These are phyloP conservation scores for Liriodendron chinense DNA, from an alignment of 164 flowering plant species.

Conservation along the genomic window DNA sequence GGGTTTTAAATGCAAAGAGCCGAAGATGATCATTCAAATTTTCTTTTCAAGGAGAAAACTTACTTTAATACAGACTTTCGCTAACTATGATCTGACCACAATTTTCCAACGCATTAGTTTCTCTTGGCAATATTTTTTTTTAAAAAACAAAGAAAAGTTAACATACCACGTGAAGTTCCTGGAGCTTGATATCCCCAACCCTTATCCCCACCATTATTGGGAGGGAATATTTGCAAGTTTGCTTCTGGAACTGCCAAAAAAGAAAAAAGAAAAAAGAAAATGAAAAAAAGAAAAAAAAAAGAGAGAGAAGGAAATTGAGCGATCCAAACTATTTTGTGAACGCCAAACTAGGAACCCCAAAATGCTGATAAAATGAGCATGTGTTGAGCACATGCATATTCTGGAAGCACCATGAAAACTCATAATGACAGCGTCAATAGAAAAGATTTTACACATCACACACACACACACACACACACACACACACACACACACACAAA, in stretches of 20 bases:
- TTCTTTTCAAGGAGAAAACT: no score
- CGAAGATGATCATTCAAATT: no score
- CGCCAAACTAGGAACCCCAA: neutral
- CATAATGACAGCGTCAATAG: neutral
- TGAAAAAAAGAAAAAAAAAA: neutral
- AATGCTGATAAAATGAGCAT: neutral
- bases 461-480: no score
- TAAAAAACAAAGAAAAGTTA: neutral
- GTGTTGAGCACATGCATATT: neutral
- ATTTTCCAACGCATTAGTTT: no score
- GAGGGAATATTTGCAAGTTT: slow-evolving; percentile 77
- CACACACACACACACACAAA: no score
- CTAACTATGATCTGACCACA: no score
- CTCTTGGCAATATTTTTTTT: no score
- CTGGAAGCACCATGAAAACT: neutral
- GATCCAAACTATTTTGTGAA: neutral
- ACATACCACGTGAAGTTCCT: slow-evolving; percentile 61
- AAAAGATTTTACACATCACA: neutral
- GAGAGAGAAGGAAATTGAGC: neutral
- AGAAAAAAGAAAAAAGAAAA: neutral
- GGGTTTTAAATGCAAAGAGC: no score
- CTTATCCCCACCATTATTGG: slow-evolving; percentile 47
- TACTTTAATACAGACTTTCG: no score
- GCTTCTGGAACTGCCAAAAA: slow-evolving; percentile 64
- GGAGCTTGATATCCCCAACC: slow-evolving; percentile 63